Base-by-base conservation (phyloP, 305 asterid genomes). In the Fraxinus xanthoxyloides region DNA sequence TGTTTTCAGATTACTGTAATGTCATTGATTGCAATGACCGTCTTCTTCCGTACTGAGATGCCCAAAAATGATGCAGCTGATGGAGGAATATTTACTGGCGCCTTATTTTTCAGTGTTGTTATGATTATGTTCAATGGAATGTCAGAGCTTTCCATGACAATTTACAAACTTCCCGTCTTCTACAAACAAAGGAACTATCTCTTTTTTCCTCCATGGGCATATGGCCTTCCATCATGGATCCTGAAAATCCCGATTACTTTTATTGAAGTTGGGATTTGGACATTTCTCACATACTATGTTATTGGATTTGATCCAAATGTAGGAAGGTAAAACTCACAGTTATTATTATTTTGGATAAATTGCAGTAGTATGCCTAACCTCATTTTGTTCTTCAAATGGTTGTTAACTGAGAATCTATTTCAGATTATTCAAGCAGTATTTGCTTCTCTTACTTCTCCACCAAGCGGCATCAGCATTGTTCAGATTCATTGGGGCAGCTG, bases 191-290 rank as follows among this genome's bases (percentile, higher is more conserved):
- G 97, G 85, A 94, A 91, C 81, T 90, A 89, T 82, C 89, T 81
- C 72, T 92, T 93, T 56, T 91, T 85, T 83, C 98, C 97, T 0
- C 81, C 98, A 2, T 94, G 97, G 97, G 88, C 97, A 35, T 93
- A 87, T 77, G 93, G 92, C 19, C 28, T 93, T 43, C 97, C 98
- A n/a, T 17, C 94, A 8, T 93, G 95, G 95, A 65, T 94, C 80
- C 87, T 93, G 81, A 91, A 89, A 84, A 89, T 94, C 10, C 97
- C 98, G 0, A 19, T 91, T 7, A 69, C 93, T 5, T 75, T 89
- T 23, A 1, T 89, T 28, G 98, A 94, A 88, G 92, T 88, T 24
- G 89, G 83, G 70, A 78, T 87, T 78, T 94, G 96, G 97, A 88
- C 91, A 72, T 79, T 83, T 74, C 80, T 90, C 79, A 90, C 97